These are phyloP conservation scores for Colletotrichum lupini DNA, from an alignment of 2,329 filamentous ascomycete genomes.

Conservation along the genomic window DNA sequence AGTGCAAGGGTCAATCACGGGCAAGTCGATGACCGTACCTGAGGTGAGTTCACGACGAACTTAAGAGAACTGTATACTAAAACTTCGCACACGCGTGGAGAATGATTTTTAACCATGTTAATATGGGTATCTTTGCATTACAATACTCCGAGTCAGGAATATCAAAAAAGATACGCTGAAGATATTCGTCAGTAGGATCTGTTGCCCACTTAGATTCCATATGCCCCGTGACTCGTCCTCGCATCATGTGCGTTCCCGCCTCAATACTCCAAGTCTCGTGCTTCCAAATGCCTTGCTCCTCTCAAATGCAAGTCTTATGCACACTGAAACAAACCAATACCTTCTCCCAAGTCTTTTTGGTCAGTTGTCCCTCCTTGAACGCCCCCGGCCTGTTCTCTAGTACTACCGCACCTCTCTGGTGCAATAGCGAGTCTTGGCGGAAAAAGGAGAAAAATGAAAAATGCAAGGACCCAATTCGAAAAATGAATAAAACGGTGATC, in stretches of 20 bases:
- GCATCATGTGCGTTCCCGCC: conserved; percentile 5
- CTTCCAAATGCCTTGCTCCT: conserved; percentile 15
- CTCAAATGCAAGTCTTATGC: background rate
- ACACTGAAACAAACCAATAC: conserved; percentile 14
- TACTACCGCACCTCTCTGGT: background rate
- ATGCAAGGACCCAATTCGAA: background rate
- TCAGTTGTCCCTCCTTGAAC: conserved; percentile 12
- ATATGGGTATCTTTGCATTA: conserved; percentile 12
- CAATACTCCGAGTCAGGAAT: background rate
- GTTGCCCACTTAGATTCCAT: background rate
- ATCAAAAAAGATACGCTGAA: background rate
- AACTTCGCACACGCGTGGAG: background rate
- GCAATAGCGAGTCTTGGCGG: background rate
- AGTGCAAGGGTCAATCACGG: background rate
- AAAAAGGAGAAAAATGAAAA: background rate
- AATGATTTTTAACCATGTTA: background rate
- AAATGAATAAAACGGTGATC: background rate
- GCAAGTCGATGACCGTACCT: background rate
- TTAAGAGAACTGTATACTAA: background rate
- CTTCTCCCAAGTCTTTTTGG: conserved; percentile 18
- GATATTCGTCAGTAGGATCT: conserved; percentile 1
- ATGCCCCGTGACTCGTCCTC: conserved; percentile 3
- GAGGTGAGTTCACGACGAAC: background rate
- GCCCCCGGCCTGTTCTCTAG: conserved; percentile 16
- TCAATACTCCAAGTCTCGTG: conserved; percentile 20